These are phyloP conservation scores for Actinomucor elegans DNA, from an alignment of 371 early-diverging fungal genomes.

Conservation along the genomic window DNA sequence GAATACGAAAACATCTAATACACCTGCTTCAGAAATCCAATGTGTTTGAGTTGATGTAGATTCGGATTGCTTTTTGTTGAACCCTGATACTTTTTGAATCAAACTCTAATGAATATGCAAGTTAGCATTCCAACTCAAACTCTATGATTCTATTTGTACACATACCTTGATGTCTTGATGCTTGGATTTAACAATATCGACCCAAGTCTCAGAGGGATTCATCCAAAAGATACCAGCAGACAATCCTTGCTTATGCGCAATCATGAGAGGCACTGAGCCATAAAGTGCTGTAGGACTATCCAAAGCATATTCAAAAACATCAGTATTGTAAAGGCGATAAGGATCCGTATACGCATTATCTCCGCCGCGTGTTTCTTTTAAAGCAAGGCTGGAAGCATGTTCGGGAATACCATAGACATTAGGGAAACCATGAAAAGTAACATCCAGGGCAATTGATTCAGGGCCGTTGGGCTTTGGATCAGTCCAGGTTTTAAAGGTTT, in stretches of 20 bases:
- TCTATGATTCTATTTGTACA: no score
- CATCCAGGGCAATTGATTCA: constrained; percentile 89
- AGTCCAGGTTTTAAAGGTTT: constrained; percentile 81
- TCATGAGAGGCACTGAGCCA: constrained; percentile 92
- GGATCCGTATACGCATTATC: constrained; percentile 84
- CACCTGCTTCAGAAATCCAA: constrained; percentile 94
- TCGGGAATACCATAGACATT: constrained; percentile 97
- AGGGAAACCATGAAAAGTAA: constrained; percentile 82
- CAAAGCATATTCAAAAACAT: constrained; percentile 94
- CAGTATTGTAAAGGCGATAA: constrained; percentile 96
- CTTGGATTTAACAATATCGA: constrained; percentile 80
- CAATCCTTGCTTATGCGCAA: constrained; percentile 74
- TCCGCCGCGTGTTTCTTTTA: constrained; percentile 83
- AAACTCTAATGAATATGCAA: not conserved
- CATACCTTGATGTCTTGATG: constrained; percentile 19
- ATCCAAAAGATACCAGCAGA: constrained; percentile 84
- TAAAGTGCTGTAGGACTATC: constrained; percentile 96
- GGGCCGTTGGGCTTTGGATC: constrained; percentile 93
- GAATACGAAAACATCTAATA: constrained; percentile 89
- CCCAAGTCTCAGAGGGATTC: constrained; percentile 97
- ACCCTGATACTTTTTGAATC: constrained; percentile 34
- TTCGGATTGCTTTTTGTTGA: constrained; percentile 14
- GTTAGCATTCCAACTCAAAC: no score
- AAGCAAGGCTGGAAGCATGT: constrained; percentile 82
- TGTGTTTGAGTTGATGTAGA: constrained; percentile 68